phyloP scores from a whole-genome alignment of 2,329 filamentous ascomycete genomes.

The Kalaharituber pfeilii region DNA sequence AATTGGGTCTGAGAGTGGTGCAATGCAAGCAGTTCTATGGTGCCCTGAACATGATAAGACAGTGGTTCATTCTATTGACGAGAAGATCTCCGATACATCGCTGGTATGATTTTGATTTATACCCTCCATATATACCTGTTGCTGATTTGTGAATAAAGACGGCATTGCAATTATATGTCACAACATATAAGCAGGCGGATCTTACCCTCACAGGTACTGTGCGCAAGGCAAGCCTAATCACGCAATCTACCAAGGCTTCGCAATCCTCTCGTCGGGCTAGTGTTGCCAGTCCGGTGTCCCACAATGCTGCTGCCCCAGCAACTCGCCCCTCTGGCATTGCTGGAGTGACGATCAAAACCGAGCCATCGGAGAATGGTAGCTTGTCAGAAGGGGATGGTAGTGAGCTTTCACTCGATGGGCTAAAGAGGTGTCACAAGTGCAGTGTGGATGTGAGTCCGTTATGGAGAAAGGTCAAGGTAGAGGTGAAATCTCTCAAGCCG shows the following conservation, averaged over 20 bases:
- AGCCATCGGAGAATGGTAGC: constrained; percentile 25
- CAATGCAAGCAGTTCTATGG: constrained; percentile 74
- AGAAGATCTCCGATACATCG: constrained; percentile 51
- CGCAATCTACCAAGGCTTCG: constrained; percentile 42
- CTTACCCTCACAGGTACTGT: constrained; percentile 77
- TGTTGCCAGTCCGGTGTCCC: constrained; percentile 12
- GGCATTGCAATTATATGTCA: constrained; percentile 70
- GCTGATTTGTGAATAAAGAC: constrained; percentile 32
- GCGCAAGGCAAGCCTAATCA: constrained; percentile 69
- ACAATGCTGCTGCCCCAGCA: constrained; percentile 21
- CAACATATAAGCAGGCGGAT: constrained; percentile 89
- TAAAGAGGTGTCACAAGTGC: constrained; percentile 18
- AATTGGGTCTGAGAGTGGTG: constrained; percentile 62
- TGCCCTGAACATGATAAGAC: constrained; percentile 79
- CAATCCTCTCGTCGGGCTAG: constrained; percentile 25
- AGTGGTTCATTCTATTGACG: constrained; percentile 60
- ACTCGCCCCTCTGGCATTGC: constrained; percentile 17
- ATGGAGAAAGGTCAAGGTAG: constrained; percentile 19
- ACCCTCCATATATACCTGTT: neutral
- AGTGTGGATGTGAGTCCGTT: constrained; percentile 20
- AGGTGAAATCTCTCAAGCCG: constrained; percentile 8
- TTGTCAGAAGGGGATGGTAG: constrained; percentile 17
- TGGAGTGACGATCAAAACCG: constrained; percentile 25
- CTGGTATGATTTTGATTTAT: constrained; percentile 11
- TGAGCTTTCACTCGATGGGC: constrained; percentile 10